Evolutionary conservation across 2,329 filamentous ascomycete genomes (phyloP).

Genomic region (Calonectria hawksworthii): DNA sequence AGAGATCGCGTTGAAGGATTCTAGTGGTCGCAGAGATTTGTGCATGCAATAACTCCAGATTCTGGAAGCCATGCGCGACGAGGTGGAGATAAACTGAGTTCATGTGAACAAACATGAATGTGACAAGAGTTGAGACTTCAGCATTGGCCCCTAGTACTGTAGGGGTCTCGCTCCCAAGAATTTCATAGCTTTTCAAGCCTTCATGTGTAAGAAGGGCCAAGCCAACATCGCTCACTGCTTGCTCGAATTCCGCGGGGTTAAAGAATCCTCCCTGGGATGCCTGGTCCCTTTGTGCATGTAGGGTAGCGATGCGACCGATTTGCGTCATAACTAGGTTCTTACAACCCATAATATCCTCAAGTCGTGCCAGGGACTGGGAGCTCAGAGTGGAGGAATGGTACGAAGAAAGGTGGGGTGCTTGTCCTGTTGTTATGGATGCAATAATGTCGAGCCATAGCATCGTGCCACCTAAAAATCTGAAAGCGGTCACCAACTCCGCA

Average conservation of each 20-base stretch:
- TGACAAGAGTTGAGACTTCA: not conserved
- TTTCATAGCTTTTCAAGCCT: not conserved
- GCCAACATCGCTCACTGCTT: not conserved
- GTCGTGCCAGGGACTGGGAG: not conserved
- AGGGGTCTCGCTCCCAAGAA: not conserved
- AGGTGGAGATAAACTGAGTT: conserved; percentile 4
- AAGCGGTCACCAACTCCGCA: not conserved
- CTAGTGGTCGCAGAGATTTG: not conserved
- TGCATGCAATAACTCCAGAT: not conserved
- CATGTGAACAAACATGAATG: conserved; percentile 12
- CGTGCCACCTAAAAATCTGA: conserved; percentile 6
- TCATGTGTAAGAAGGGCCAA: not conserved
- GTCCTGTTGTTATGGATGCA: conserved; percentile 8
- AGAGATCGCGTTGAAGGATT: not conserved
- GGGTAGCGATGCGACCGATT: not conserved
- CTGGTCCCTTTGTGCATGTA: not conserved
- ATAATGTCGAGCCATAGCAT: conserved; percentile 19
- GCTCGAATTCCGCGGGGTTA: not conserved
- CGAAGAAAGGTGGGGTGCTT: not conserved
- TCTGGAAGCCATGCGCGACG: not conserved
- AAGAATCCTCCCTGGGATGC: not conserved
- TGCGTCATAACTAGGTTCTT: not conserved
- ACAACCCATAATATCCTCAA: conserved; percentile 22
- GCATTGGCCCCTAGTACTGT: not conserved
- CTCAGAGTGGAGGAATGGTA: not conserved